phyloP scores from a whole-genome alignment of 2,329 filamentous ascomycete genomes.

The Knoxdaviesia capensis region DNA sequence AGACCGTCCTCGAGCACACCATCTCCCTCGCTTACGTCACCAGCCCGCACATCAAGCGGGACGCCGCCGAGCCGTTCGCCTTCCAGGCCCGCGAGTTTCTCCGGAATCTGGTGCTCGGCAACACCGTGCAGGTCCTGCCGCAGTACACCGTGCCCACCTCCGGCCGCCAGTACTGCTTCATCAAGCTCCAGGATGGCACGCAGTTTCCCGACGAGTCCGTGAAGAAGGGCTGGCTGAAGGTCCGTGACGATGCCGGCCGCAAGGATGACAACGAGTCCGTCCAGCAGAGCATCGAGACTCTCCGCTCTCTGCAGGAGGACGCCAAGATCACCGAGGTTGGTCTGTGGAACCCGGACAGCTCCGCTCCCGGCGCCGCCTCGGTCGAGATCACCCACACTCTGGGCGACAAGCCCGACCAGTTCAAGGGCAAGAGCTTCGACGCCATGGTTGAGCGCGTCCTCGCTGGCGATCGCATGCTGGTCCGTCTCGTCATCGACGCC shows the following conservation, averaged over 20 bases:
- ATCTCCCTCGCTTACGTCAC: slow-evolving; percentile 85
- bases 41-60: slow-evolving; percentile 67
- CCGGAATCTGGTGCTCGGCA: slow-evolving; percentile 66
- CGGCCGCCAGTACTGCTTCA: slow-evolving; percentile 37
- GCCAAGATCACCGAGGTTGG: slow-evolving; percentile 67
- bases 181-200: slow-evolving; percentile 51
- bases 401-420: slow-evolving; percentile 47
- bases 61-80: slow-evolving; percentile 79
- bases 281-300: slow-evolving; percentile 49
- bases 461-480: slow-evolving; percentile 73
- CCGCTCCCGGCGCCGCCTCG: slow-evolving; percentile 30
- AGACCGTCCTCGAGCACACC: slow-evolving; percentile 63
- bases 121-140: slow-evolving; percentile 66
- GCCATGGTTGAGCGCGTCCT: slow-evolving; percentile 80
- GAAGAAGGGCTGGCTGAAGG: slow-evolving; percentile 77
- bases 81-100: slow-evolving; percentile 93
- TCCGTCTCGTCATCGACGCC: slow-evolving; percentile 61
- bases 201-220: slow-evolving; percentile 66
- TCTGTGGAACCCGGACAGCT: slow-evolving; percentile 32
- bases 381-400: slow-evolving; percentile 69
- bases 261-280: slow-evolving; percentile 74
- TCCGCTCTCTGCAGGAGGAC: slow-evolving; percentile 56
- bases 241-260: slow-evolving; percentile 82
- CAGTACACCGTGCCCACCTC: slow-evolving; percentile 74
- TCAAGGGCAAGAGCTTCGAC: slow-evolving; percentile 72